Evolutionary conservation across 2,329 filamentous ascomycete genomes (phyloP).

Genomic region (Aspergillus piperis): DNA sequence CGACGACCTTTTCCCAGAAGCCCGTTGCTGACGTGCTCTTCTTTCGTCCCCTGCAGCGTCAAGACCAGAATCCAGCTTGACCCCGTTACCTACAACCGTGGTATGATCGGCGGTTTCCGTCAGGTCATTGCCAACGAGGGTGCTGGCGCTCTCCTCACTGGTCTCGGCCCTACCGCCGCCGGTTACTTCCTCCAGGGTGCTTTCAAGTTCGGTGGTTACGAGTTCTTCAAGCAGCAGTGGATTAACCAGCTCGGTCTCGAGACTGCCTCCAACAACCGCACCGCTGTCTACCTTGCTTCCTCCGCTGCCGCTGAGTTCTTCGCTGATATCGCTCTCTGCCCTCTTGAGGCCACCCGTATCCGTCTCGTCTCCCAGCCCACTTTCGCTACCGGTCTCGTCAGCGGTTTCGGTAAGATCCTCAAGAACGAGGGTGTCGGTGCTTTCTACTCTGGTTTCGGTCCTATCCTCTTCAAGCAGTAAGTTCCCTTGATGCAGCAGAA

Average conservation of each 20-base stretch:
- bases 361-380: constrained; percentile 86
- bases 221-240: constrained; percentile 92
- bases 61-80: constrained; percentile 96
- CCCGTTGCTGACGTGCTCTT: constrained; percentile 17
- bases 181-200: constrained; percentile 94
- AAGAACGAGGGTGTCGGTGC: constrained; percentile 80
- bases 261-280: constrained; percentile 75
- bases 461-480: constrained; percentile 81
- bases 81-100: constrained; percentile 83
- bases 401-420: constrained; percentile 79
- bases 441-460: constrained; percentile 90
- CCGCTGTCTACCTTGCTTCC: constrained; percentile 74
- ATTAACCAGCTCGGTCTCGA: constrained; percentile 80
- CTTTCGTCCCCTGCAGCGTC: constrained; percentile 61
- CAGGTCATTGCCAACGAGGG: constrained; percentile 84
- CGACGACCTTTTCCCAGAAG: background rate
- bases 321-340: constrained; percentile 72
- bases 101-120: constrained; percentile 81
- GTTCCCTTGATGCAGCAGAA: constrained; percentile 32
- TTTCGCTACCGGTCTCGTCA: constrained; percentile 77
- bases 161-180: constrained; percentile 79
- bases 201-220: constrained; percentile 93
- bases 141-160: constrained; percentile 81
- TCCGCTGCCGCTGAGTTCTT: constrained; percentile 65
- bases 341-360: constrained; percentile 89